Conservation (phyloP, 257 asterid species). For the Capsicum chinense region DNA sequence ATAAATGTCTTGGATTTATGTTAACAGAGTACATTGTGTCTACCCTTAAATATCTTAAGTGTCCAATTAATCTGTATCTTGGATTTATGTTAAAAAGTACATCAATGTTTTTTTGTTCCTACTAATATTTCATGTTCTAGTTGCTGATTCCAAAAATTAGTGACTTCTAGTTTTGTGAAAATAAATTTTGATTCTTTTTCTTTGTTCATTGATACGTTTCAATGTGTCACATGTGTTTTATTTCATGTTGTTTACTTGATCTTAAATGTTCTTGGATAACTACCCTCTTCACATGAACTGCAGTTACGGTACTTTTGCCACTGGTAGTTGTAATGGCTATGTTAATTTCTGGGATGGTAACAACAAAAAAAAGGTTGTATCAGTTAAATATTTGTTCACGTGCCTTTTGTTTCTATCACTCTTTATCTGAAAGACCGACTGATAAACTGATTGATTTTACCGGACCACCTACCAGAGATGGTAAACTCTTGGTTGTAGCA, state of each 20-base stretch:
- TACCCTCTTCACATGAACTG: constrained; percentile 27
- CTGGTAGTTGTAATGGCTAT: constrained; percentile 93
- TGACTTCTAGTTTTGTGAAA: background rate
- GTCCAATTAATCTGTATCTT: background rate
- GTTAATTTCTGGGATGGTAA: constrained; percentile 97
- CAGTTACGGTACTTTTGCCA: constrained; percentile 89
- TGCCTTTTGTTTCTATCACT: constrained; percentile 20
- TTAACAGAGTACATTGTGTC: too few relatives aligned
- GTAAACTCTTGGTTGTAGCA: constrained; percentile 81
- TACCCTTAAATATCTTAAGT: background rate
- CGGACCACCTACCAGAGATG: constrained; percentile 70
- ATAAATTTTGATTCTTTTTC: background rate
- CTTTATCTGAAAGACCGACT: background rate
- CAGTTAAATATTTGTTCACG: constrained; percentile 57
- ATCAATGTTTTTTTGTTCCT: background rate
- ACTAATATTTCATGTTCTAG: background rate
- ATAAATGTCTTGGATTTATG: too few relatives aligned
- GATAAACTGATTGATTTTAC: constrained; percentile 26
- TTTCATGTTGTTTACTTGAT: background rate
- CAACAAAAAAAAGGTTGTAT: constrained; percentile 92
- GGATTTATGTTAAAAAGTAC: background rate
- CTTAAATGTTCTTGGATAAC: constrained; percentile 9
- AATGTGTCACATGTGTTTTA: background rate
- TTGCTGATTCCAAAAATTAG: background rate
- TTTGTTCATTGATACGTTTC: background rate